phyloP scores from a whole-genome alignment of 2,329 filamentous ascomycete genomes.

The Fusarium ambrosium region DNA sequence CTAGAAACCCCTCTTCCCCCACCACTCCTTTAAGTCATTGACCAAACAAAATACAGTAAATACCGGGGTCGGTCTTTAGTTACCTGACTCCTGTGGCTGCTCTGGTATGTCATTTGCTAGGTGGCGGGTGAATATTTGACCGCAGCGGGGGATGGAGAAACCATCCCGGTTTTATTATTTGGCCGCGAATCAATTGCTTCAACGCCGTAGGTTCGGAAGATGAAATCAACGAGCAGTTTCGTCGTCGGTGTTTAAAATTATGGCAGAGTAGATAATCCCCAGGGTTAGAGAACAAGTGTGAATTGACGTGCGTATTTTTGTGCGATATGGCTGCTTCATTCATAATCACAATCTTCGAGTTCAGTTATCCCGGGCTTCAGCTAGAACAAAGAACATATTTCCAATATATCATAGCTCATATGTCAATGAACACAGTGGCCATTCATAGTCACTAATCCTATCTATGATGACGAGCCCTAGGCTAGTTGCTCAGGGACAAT shows the following conservation, averaged over 20 bases:
- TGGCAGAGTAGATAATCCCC: not conserved
- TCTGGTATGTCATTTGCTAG: not conserved
- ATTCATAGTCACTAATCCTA: not conserved
- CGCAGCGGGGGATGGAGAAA: not conserved
- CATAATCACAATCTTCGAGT: not conserved
- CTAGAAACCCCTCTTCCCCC: too few species aligned
- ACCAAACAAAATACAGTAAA: not conserved
- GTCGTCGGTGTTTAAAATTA: not conserved
- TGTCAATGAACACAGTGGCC: too few species aligned
- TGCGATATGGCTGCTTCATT: not conserved
- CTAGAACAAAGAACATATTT: too few species aligned
- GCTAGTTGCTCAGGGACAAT: conserved; percentile 32
- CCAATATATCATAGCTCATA: too few species aligned
- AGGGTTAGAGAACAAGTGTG: not conserved
- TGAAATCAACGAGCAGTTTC: not conserved
- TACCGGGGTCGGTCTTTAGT: not conserved
- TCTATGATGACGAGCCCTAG: not conserved
- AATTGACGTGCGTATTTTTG: not conserved
- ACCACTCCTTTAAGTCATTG: too few species aligned
- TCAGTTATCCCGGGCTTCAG: too few species aligned
- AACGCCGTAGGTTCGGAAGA: not conserved
- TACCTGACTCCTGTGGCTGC: not conserved
- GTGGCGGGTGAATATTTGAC: not conserved
- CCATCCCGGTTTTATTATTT: not conserved
- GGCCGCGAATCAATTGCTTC: not conserved